A percentile compares a stretch with the other conserved stretches of the same genome.
These are phyloP conservation scores for Leccinum pallidistipes DNA, from an alignment of 1,284 basidiomycete species.

Conservation along the genomic window DNA sequence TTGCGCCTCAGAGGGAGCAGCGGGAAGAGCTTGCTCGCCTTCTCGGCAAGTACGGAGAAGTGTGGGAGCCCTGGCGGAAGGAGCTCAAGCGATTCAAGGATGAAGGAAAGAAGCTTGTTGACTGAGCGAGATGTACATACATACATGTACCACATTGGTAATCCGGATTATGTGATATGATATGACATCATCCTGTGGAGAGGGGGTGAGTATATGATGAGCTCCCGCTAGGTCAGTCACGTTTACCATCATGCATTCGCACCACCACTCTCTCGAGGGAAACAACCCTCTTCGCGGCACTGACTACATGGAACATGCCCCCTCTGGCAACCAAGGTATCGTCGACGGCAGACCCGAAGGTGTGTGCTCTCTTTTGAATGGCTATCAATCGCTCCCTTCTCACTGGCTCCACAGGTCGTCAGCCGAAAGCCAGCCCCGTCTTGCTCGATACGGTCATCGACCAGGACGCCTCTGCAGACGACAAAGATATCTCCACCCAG, in stretches of 20 bases:
- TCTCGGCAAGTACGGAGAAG: constrained; percentile 80
- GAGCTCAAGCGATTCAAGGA: constrained; percentile 83
- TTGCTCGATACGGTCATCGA: constrained; percentile 26
- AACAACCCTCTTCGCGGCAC: constrained; percentile 18
- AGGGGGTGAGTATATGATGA: background rate
- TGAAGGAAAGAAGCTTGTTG: constrained; percentile 60
- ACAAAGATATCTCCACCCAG: background rate
- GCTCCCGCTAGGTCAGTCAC: background rate
- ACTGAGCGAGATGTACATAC: constrained; percentile 16
- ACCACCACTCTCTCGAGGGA: constrained; percentile 18
- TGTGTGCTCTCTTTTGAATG: background rate
- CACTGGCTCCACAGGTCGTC: constrained; percentile 15
- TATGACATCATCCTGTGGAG: background rate
- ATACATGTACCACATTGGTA: background rate
- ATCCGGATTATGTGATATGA: constrained; percentile 14
- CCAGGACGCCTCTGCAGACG: constrained; percentile 21
- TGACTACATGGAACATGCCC: constrained; percentile 21
- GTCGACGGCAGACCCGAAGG: constrained; percentile 26
- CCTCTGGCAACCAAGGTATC: constrained; percentile 29
- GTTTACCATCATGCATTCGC: background rate
- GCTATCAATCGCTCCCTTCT: background rate
- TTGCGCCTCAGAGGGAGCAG: constrained; percentile 68
- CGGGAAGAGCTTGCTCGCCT: constrained; percentile 74
- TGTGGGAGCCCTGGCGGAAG: constrained; percentile 82
- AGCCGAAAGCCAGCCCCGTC: constrained; percentile 6